Base-by-base conservation (phyloP, 1,284 basidiomycete species). In the Wallemia mellicola region DNA sequence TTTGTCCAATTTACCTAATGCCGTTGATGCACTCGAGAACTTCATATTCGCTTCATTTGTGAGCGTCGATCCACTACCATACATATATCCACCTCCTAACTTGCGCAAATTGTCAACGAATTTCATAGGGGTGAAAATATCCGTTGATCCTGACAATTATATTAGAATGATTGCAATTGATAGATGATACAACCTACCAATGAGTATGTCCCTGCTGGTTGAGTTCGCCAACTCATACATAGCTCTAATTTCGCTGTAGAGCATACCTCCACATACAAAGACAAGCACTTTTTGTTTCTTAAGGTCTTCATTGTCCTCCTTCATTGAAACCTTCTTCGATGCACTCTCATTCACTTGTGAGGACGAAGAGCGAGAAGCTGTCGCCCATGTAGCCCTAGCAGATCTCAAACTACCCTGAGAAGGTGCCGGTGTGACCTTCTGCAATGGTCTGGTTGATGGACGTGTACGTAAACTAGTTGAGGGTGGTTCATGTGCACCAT, bases 231-330 rank as follows among this genome's bases (percentile, higher is more conserved):
- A 92, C 59, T 82, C 75, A 68, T 96, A 98, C 28, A 79, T 82
- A 67, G 87, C 81, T 60, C 92, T 75, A 69, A 94, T 82, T 71
- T 99, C 94, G 0, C 86, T 88, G 69, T 91, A 94, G 1, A 92
- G 94, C 78, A 94, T 83, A 1, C 94, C 94, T 28, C 94, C 94
- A 14, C 86, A 86, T 15, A 96, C 75, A 69, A 96, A 98, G 48
- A 96, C 76, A 59, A 99, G 73, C 24, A 94, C 68, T n/a, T 92
- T 75, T 68, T 89, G 83, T 61, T 81, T 78, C 59, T 75, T 79
- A 60, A 83, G 80, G 33, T 69, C 68, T 30, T 66, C 62, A 2
- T 32, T 32, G 19, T 32, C 30, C 9, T 25, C 27, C 7, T 38
- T 22, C 30, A 9, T 7, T 19, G 30, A 7, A 32, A 32, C 19